Conservation (phyloP, 2,329 filamentous ascomycete species). For the Colletotrichum scovillei region DNA sequence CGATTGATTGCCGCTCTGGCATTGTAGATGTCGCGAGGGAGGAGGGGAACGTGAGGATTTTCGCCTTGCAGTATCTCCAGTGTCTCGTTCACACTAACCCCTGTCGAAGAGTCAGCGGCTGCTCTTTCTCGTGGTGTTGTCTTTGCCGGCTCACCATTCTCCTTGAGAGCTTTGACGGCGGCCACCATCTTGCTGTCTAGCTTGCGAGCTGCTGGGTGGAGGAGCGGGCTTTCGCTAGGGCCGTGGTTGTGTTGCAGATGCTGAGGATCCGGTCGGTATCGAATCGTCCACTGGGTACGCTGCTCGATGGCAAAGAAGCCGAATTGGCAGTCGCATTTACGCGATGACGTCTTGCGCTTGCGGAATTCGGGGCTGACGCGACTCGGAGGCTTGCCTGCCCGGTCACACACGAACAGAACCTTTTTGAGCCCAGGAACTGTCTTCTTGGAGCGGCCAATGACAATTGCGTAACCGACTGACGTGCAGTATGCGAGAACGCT, state of each 20-base stretch:
- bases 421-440: conserved; percentile 75
- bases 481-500: conserved; percentile 74
- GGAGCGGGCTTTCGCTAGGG: conserved; percentile 73
- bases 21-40: conserved; percentile 76
- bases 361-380: conserved; percentile 72
- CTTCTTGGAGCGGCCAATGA: conserved; percentile 76
- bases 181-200: conserved; percentile 76
- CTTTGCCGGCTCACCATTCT: conserved; percentile 63
- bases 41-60: conserved; percentile 71
- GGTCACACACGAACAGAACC: conserved; percentile 74
- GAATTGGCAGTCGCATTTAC: conserved; percentile 76
- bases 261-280: conserved; percentile 69
- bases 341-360: conserved; percentile 75
- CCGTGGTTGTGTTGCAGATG: conserved; percentile 74
- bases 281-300: conserved; percentile 74
- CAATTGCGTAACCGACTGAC: conserved; percentile 75
- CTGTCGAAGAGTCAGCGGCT: conserved; percentile 55
- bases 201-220: conserved; percentile 74
- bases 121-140: conserved; percentile 19
- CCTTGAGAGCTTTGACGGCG: conserved; percentile 73
- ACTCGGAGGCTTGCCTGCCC: conserved; percentile 71
- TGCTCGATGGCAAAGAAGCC: conserved; percentile 78
- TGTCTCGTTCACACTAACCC: conserved; percentile 74
- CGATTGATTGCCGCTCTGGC: conserved; percentile 74
- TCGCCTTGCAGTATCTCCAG: conserved; percentile 73